phyloP scores from a whole-genome alignment of 257 asterid genomes.

The Nicotiana otophora region DNA sequence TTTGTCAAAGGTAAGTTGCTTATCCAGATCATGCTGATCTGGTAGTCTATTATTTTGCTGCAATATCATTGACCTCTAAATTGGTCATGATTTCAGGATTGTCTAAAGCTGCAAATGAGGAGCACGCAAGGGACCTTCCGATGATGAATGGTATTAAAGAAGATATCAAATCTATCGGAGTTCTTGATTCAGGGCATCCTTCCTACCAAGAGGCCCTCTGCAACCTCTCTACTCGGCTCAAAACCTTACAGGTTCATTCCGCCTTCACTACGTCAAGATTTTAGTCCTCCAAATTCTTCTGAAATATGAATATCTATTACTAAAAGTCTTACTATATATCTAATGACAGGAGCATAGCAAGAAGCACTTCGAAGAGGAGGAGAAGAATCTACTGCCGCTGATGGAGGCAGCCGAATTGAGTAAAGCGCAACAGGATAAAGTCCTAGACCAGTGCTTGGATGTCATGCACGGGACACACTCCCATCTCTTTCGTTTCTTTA shows the following conservation, averaged over 20 bases:
- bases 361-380: slow-evolving; percentile 82
- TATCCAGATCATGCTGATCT: neutral
- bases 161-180: slow-evolving; percentile 86
- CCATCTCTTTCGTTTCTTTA: slow-evolving; percentile 61
- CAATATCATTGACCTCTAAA: neutral
- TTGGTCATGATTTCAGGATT: slow-evolving; percentile 46
- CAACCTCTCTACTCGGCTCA: slow-evolving; percentile 58
- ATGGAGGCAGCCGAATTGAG: slow-evolving; percentile 87
- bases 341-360: slow-evolving; percentile 58
- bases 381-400: slow-evolving; percentile 70
- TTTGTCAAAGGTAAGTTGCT: neutral
- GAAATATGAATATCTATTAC: neutral
- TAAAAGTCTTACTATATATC: neutral
- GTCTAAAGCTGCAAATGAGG: slow-evolving; percentile 86
- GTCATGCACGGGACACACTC: slow-evolving; percentile 88
- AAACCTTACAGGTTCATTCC: slow-evolving; percentile 52
- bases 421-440: slow-evolving; percentile 60
- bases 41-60: neutral
- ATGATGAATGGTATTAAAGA: slow-evolving; percentile 96
- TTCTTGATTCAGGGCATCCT: slow-evolving; percentile 72
- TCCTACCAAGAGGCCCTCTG: slow-evolving; percentile 70
- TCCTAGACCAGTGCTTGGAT: slow-evolving; percentile 68
- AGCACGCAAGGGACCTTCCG: slow-evolving; percentile 84
- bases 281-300: neutral
- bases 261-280: neutral